Percentiles rank a stretch among this genome's conserved stretches.
Conservation (phyloP, 257 asterid species). For the Rauvolfia tetraphylla region DNA sequence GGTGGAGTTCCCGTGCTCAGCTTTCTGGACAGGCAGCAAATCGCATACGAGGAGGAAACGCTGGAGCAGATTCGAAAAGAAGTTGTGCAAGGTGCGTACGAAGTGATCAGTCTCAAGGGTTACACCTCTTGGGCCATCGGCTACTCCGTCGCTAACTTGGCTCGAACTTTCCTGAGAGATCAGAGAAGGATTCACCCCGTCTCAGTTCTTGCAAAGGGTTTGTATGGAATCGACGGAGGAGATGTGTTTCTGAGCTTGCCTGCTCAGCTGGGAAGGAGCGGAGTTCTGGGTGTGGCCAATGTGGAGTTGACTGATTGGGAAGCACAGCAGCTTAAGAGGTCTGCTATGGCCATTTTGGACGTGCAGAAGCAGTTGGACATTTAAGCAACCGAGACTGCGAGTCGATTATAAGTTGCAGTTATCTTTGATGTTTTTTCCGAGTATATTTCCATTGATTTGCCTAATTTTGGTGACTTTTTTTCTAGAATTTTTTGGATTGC, state of each 20-base stretch:
- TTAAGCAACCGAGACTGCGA: conserved; percentile 30
- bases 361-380: conserved; percentile 63
- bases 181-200: conserved; percentile 83
- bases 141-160: conserved; percentile 75
- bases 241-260: conserved; percentile 87
- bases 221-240: conserved; percentile 56
- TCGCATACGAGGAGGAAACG: conserved; percentile 64
- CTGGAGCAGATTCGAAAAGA: conserved; percentile 62
- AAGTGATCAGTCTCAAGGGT: conserved; percentile 76
- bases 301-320: conserved; percentile 77
- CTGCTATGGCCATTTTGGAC: conserved; percentile 67
- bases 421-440: not conserved
- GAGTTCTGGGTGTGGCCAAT: conserved; percentile 71
- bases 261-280: conserved; percentile 64
- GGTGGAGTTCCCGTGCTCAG: conserved; percentile 85
- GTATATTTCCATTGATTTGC: not conserved
- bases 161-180: conserved; percentile 66
- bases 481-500: too few relatives aligned
- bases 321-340: conserved; percentile 49
- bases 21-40: conserved; percentile 61
- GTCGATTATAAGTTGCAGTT: not conserved
- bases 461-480: too few relatives aligned
- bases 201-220: conserved; percentile 71
- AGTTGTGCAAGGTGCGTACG: conserved; percentile 76
- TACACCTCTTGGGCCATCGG: conserved; percentile 98